A percentile compares a stretch with the other conserved stretches of the same genome.
These are phyloP conservation scores for Podospora conica DNA, from an alignment of 495 filamentous ascomycete genomes.

Conservation along the genomic window DNA sequence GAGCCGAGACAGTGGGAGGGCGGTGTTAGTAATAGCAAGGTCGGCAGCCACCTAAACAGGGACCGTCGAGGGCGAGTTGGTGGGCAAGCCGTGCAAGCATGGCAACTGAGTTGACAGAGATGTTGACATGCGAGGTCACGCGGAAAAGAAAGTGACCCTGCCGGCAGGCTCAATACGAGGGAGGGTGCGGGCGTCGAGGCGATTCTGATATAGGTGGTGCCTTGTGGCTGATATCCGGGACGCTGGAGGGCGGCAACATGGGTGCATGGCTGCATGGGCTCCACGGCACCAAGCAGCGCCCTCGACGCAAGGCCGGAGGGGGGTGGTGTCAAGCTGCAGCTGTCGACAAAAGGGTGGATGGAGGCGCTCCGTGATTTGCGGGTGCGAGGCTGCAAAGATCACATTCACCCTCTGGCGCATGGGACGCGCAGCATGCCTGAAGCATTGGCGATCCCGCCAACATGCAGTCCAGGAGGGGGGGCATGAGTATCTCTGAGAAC, in stretches of 20 bases:
- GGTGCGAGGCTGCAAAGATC: constrained; percentile 8
- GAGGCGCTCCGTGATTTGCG: constrained; percentile 13
- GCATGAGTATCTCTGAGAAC: background rate
- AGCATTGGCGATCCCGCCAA: constrained; percentile 4
- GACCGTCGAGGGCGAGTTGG: background rate
- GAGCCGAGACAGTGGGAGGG: background rate
- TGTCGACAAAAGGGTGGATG: constrained; percentile 9
- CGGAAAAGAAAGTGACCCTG: constrained; percentile 12
- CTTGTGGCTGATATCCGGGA: constrained; percentile 10
- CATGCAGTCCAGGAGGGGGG: background rate
- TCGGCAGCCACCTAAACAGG: background rate
- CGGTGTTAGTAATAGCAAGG: background rate
- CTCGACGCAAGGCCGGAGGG: constrained; percentile 4
- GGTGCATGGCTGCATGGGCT: constrained; percentile 3
- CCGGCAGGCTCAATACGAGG: constrained; percentile 12
- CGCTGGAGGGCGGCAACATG: background rate
- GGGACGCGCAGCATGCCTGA: constrained; percentile 1
- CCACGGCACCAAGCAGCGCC: background rate
- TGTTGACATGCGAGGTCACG: constrained; percentile 13
- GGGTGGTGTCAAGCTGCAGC: constrained; percentile 16
- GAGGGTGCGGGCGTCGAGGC: constrained; percentile 13
- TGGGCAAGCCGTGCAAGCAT: background rate
- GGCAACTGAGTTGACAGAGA: background rate
- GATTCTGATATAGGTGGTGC: constrained; percentile 3
- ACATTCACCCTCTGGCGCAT: constrained; percentile 6